Base-by-base conservation (phyloP, 768 basidiomycete species). In the Mycena rebaudengoi region DNA sequence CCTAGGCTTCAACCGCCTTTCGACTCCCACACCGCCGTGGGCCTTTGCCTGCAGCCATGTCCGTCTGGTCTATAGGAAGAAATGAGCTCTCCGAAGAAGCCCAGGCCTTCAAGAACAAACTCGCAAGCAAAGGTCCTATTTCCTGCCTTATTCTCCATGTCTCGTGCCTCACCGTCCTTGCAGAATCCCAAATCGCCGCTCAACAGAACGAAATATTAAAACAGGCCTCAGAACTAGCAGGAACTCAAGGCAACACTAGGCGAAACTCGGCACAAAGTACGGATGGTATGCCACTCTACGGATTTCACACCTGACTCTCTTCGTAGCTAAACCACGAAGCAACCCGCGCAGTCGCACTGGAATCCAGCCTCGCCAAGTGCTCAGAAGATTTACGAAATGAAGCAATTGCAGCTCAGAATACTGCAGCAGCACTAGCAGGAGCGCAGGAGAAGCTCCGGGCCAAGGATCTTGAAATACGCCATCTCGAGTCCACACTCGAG, bases 361-460 rank as follows among this genome's bases (percentile, higher is more conserved):
- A 91, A 69, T 72, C 76, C 1, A 81, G 84, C 29, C 78, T 87
- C 21, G 75, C 74, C 8, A 78, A 79, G 69, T 82, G 79, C 35
- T 80, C 81, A n/a, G 82, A 87, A 43, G 88, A 88, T 23, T 78
- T 91, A 29, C 83, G 81, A 40, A 85, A 83, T 21, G 87, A 89
- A 69, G 83, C 82, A 33, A 72, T 86, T 12, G 73, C 79, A 10
- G 79, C 80, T 5, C 83, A 82, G 61, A 92, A 92, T 68, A 67
- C 81, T 0, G 82, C 85, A 59, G 71, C 79, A 7, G 80, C 88
- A 16, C 75, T 91, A 23, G 71, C 67, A 14, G 72, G 80, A 30
- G 80, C 84, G 3, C 80, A 86, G 51, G 82, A 84, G 63, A 86
- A 80, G 62, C 73, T 86, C 54, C 88, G 82, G 70, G 78, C 76